phyloP scores from a whole-genome alignment of 768 basidiomycete species.

The Boletales sp. region DNA sequence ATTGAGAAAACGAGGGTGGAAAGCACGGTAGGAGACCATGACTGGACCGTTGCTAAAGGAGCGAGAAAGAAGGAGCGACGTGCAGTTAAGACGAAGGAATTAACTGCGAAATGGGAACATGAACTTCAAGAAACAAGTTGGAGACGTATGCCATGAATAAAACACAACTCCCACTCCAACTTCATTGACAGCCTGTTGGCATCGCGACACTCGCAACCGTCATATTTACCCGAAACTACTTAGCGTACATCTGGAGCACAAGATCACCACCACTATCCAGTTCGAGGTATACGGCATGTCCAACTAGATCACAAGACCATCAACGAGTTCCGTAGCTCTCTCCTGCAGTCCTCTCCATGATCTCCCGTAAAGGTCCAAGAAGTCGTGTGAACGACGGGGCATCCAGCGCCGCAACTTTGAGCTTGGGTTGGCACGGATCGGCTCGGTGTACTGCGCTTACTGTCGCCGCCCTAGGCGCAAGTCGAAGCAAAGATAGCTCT shows the following conservation, averaged over 20 bases:
- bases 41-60: slow-evolving; percentile 11
- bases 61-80: slow-evolving; percentile 23
- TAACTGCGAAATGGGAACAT: slow-evolving; percentile 1
- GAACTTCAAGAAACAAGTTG: background rate
- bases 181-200: slow-evolving; percentile 18
- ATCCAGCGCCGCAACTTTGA: slow-evolving; percentile 92
- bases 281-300: no score
- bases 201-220: slow-evolving; percentile 22
- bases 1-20: slow-evolving; percentile 16
- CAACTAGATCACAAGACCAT: no score
- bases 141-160: no score
- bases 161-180: slow-evolving; percentile 13
- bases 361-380: slow-evolving; percentile 86
- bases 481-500: slow-evolving; percentile 90
- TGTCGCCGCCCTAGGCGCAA: slow-evolving; percentile 92
- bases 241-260: background rate
- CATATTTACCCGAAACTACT: no score
- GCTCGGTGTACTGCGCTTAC: slow-evolving; percentile 68
- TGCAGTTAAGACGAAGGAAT: slow-evolving; percentile 2
- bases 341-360: slow-evolving; percentile 89
- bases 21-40: slow-evolving; percentile 19
- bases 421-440: slow-evolving; percentile 51
- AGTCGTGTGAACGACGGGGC: slow-evolving; percentile 91
- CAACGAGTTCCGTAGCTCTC: slow-evolving; percentile 57
- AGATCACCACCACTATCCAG: no score